These are phyloP conservation scores for Stagonosporopsis chrysanthemi DNA, from an alignment of 2,329 filamentous ascomycete genomes.

Conservation along the genomic window DNA sequence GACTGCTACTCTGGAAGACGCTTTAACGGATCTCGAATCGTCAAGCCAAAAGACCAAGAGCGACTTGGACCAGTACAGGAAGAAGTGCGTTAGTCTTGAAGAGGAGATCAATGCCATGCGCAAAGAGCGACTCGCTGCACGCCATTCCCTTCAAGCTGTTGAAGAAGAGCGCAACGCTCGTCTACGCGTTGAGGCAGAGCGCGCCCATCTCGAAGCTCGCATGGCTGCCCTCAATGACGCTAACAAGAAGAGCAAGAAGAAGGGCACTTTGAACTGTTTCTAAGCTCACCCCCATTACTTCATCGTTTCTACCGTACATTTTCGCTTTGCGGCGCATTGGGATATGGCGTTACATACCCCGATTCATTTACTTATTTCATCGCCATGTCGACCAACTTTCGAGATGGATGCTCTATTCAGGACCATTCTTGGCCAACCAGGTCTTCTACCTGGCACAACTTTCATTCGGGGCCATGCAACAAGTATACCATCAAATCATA, in stretches of 20 bases:
- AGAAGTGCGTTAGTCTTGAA: conserved; percentile 80
- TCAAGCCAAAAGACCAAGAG: conserved; percentile 91
- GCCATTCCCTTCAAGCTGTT: conserved; percentile 81
- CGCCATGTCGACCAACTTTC: conserved; percentile 7
- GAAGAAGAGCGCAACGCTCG: conserved; percentile 97
- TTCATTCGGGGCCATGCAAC: conserved; percentile 6
- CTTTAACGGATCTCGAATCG: conserved; percentile 89
- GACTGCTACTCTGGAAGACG: conserved; percentile 93
- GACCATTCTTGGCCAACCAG: conserved; percentile 4
- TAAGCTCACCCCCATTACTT: conserved; percentile 55
- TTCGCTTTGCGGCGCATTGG: conserved; percentile 34
- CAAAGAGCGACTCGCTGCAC: conserved; percentile 66
- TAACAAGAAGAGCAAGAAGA: conserved; percentile 93
- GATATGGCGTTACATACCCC: conserved; percentile 39
- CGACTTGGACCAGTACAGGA: conserved; percentile 90
- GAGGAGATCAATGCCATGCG: conserved; percentile 70
- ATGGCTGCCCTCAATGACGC: conserved; percentile 79
- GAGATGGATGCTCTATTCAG: conserved; percentile 5
- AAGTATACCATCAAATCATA: conserved; percentile 5
- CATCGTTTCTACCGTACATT: conserved; percentile 26
- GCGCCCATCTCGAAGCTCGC: conserved; percentile 88
- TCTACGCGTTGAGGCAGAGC: conserved; percentile 85
- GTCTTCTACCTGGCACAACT: background rate
- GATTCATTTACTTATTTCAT: conserved; percentile 12
- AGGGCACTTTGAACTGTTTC: conserved; percentile 96